Evolutionary conservation across 345 rosid species (phyloP).

Genomic region (Melastoma malabathricum): DNA sequence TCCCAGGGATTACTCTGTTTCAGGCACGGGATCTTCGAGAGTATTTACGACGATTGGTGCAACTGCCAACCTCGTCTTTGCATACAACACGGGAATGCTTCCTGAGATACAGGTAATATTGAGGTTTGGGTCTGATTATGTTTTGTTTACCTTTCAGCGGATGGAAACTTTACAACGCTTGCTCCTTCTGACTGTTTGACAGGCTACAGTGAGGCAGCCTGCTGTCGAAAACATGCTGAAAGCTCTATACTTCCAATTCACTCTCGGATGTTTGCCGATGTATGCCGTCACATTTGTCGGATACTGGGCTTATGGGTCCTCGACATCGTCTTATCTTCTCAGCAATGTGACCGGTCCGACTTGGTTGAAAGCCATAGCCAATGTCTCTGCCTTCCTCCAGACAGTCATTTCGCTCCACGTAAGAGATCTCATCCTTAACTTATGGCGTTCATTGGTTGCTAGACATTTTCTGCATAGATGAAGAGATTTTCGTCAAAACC

Average conservation of each 20-base stretch:
- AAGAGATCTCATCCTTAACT: constrained; percentile 2
- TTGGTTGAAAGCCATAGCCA: constrained; percentile 75
- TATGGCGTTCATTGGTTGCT: not conserved
- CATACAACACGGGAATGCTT: constrained; percentile 95
- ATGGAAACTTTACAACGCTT: not conserved
- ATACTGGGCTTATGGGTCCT: constrained; percentile 94
- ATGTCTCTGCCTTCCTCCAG: constrained; percentile 68
- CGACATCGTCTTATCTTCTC: constrained; percentile 57
- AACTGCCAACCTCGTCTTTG: constrained; percentile 71
- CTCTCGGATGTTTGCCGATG: constrained; percentile 60
- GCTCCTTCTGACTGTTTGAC: not conserved
- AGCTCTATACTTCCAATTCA: constrained; percentile 74
- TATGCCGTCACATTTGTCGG: constrained; percentile 58
- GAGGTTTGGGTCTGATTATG: not conserved
- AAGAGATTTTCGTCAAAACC: no score
- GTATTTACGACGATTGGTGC: constrained; percentile 68
- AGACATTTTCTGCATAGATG: not conserved
- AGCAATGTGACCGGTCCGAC: constrained; percentile 57
- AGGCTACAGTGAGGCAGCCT: constrained; percentile 65
- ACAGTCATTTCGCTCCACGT: constrained; percentile 79
- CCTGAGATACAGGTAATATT: constrained; percentile 68
- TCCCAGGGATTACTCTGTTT: constrained; percentile 60
- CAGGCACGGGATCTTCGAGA: constrained; percentile 31
- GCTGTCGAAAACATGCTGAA: constrained; percentile 75
- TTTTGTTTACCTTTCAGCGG: not conserved